phyloP scores from a whole-genome alignment of 192 early-diverging fungal species.

The Dissophora globulifera region DNA sequence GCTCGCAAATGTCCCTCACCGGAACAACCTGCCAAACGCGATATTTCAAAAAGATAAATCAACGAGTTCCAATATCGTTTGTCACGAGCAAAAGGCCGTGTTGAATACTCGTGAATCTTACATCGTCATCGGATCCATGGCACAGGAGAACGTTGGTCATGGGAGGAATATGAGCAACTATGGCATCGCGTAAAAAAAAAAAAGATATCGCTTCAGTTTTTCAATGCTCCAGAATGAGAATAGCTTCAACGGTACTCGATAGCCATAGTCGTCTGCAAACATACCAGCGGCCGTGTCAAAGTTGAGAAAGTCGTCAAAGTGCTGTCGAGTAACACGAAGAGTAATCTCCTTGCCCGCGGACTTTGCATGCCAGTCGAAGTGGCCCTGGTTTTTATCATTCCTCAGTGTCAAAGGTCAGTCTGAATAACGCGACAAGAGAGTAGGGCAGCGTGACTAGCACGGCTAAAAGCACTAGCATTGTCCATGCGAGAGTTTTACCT shows the following conservation, averaged over 20 bases:
- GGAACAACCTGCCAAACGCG: conserved; percentile 53
- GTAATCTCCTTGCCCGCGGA: conserved; percentile 32
- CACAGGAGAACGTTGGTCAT: conserved; percentile 61
- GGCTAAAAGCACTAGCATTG: not conserved
- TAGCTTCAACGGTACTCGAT: too few species aligned
- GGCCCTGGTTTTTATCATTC: conserved; percentile 24
- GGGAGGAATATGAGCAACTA: conserved; percentile 59
- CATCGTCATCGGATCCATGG: conserved; percentile 62
- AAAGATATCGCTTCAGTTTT: too few species aligned
- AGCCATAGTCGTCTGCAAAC: too few species aligned
- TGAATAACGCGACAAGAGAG: too few species aligned
- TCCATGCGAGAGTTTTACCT: conserved; percentile 13
- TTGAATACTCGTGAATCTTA: conserved; percentile 21
- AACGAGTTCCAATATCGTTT: too few species aligned
- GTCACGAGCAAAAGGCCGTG: not conserved
- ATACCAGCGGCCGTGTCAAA: conserved; percentile 39
- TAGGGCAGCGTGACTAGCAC: too few species aligned
- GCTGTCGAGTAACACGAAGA: conserved; percentile 34
- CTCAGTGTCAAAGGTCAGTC: too few species aligned
- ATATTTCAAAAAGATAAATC: too few species aligned
- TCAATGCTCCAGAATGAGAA: not conserved
- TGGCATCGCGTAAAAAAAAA: too few species aligned
- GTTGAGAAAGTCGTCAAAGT: conserved; percentile 45
- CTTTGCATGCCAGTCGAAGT: conserved; percentile 52
- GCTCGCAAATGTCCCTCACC: conserved; percentile 55